Evolutionary conservation across 106 monocot species (phyloP), one percentile per base, ranked within the genome.

Genomic region (Platanthera guangdongensis): DNA sequence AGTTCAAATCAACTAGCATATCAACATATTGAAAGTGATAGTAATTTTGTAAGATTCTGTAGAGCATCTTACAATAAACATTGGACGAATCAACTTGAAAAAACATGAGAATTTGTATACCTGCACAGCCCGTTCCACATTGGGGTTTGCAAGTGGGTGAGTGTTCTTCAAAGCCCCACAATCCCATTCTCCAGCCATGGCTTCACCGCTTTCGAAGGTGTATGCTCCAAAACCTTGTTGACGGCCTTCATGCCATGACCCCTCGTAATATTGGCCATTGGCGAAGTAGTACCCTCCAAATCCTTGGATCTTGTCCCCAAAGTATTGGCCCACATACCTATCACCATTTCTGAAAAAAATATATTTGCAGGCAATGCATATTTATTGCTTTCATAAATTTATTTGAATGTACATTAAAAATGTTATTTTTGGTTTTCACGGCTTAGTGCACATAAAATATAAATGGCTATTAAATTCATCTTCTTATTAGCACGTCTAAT

Each of bases 181-280:
- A 19, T 85, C 80, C 88, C 88, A 88, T 47, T 80, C 81, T 18
- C 88, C 88, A 0, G 84, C 80, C 45, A 46, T 81, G 10, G 51
- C 50, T 50, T 88, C 88, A 10, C 88, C 84, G n/a, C 74, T 88
- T 3, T 82, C 80, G 50, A 88, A 88, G 7, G 69, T 82, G 55
- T 88, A 88, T 12, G 80, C 80, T 32, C 88, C 88, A 12, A 85
- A 80, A 32, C 88, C 88, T 50, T 88, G 88, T 47, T 74, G 74
- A 45, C 82, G 39, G n/a, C 84, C 84, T 75, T 88, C 88, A 55
- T 88, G 84, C 88, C 88, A 88, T 19, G 88, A 84, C 0, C 88
- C 88, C 74, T 88, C 82, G 7, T 88, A 88, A 49, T 76, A 79
- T 47, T 88, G 80, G 67, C 88, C 84, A 68, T 88, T 88, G 6